Evolutionary conservation across 2,329 filamentous ascomycete genomes (phyloP).

Genomic region (Pseudogymnoascus sp.): DNA sequence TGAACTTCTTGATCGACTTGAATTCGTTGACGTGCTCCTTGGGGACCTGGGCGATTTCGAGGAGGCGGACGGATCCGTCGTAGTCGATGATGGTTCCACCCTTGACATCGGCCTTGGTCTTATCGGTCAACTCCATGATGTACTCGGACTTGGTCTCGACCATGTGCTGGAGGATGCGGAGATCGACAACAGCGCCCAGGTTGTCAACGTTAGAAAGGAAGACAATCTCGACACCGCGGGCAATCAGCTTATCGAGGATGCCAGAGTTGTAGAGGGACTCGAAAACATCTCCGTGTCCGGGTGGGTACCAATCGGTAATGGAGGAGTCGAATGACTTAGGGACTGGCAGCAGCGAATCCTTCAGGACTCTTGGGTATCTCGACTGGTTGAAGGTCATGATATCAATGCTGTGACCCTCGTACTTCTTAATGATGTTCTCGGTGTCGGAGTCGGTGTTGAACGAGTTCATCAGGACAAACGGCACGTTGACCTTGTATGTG

Average conservation of each 20-base stretch:
- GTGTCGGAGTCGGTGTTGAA: constrained; percentile 99
- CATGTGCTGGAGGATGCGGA: constrained; percentile 99
- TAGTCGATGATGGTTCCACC: constrained; percentile 99
- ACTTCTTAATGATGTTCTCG: constrained; percentile 99
- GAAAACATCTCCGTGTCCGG: constrained; percentile 98
- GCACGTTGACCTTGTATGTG: constrained; percentile 94
- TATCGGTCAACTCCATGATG: constrained; percentile 99
- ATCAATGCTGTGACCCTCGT: constrained; percentile 98
- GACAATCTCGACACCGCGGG: constrained; percentile 91
- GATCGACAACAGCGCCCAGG: constrained; percentile 91
- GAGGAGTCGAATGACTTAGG: constrained; percentile 81
- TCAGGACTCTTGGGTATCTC: constrained; percentile 92
- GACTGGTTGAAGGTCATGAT: constrained; percentile 99
- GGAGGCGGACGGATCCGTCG: constrained; percentile 89
- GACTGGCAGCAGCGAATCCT: constrained; percentile 94
- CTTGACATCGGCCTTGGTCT: constrained; percentile 99
- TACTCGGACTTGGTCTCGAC: constrained; percentile 94
- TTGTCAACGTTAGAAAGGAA: constrained; percentile 99
- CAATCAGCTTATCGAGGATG: constrained; percentile 90
- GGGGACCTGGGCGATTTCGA: constrained; percentile 98
- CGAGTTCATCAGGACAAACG: constrained; percentile 99
- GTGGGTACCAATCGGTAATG: constrained; percentile 97
- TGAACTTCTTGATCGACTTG: constrained; percentile 99
- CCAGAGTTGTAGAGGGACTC: constrained; percentile 99
- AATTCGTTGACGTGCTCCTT: constrained; percentile 99